Conservation (phyloP, 2,329 filamentous ascomycete genomes). For the Neoscytalidium dimidiatum region DNA sequence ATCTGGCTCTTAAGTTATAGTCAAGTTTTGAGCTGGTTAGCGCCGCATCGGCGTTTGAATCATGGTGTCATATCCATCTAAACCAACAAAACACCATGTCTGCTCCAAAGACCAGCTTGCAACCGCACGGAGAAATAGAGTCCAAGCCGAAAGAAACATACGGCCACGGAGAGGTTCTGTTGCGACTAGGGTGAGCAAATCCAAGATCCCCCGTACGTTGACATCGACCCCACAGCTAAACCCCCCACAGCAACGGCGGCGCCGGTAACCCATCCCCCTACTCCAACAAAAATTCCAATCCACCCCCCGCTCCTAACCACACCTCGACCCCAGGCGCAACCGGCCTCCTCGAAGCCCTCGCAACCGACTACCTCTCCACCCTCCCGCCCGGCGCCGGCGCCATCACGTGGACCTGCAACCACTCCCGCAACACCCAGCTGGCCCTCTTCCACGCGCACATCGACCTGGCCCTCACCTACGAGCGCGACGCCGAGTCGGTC, state of each 20-base stretch:
- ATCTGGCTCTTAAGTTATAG: too few relatives aligned
- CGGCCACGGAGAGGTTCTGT: not conserved
- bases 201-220: not conserved
- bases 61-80: not conserved
- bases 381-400: not conserved
- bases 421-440: slow-evolving; percentile 1
- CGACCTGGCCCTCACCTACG: not conserved
- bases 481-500: not conserved
- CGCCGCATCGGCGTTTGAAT: too few relatives aligned
- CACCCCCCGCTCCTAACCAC: not conserved
- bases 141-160: not conserved
- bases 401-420: not conserved
- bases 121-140: not conserved
- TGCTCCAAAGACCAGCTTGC: not conserved
- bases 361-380: not conserved
- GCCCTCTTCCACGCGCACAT: not conserved
- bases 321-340: not conserved
- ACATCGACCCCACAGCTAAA: not conserved
- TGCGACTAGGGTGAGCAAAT: not conserved
- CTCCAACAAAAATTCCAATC: too few relatives aligned
- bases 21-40: too few relatives aligned
- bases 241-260: not conserved
- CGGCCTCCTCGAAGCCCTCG: not conserved
- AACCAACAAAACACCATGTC: not conserved
- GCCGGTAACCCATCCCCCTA: not conserved